These are phyloP conservation scores for Herpetomonas samuelpessoai DNA, from an alignment of 208 protist genomes.

Conservation along the genomic window DNA sequence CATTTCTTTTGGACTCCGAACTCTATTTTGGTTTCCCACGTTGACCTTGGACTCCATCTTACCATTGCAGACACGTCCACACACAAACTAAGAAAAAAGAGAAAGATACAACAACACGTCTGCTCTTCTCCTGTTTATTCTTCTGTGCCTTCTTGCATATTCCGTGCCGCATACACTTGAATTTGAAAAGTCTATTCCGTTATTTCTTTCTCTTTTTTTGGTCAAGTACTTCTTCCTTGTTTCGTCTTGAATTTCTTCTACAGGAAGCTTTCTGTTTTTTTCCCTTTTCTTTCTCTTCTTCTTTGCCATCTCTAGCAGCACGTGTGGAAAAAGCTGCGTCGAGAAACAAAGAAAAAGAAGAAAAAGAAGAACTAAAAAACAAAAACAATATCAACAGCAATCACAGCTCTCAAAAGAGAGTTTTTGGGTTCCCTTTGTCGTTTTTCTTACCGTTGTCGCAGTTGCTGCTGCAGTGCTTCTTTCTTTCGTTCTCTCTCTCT, in stretches of 20 bases:
- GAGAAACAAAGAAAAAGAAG: neutral
- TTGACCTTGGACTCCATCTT: too few relatives aligned
- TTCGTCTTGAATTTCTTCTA: neutral
- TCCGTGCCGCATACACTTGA: neutral
- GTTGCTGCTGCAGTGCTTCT: neutral
- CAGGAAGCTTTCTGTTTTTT: neutral
- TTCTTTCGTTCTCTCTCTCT: conserved; percentile 5
- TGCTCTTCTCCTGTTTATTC: neutral
- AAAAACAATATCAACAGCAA: neutral
- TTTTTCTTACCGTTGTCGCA: neutral
- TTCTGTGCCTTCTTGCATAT: conserved; percentile 4
- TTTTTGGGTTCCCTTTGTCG: too few relatives aligned
- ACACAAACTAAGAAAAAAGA: too few relatives aligned
- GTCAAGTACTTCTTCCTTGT: neutral
- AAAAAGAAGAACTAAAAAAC: conserved; percentile 3
- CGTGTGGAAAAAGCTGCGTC: conserved; percentile 12
- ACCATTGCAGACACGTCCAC: too few relatives aligned
- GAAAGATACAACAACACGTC: too few relatives aligned
- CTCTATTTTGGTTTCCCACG: too few relatives aligned
- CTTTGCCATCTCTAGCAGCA: neutral
- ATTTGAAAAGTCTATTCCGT: neutral
- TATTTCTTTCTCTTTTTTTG: neutral
- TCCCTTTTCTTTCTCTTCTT: conserved; percentile 9
- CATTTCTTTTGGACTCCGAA: too few relatives aligned
- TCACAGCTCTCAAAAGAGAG: conserved; percentile 1